Evolutionary conservation across 2,329 filamentous ascomycete species (phyloP).

Genomic region (Bisporella sp.): DNA sequence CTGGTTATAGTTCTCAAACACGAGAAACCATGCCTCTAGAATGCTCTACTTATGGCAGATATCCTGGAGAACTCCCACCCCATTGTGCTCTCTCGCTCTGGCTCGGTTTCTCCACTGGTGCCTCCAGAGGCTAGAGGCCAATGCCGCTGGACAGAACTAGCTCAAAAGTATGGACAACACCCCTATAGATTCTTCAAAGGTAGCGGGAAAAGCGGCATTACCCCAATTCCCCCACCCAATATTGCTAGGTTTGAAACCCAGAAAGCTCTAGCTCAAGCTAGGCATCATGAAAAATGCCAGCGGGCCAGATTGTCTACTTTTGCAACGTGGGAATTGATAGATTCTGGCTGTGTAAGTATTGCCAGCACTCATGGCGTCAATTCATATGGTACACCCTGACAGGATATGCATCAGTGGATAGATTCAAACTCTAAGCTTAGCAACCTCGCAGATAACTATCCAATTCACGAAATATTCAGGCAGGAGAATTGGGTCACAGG

Average conservation of each 20-base stretch:
- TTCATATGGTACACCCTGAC: no score
- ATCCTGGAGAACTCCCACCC: no score
- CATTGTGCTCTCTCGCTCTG: no score
- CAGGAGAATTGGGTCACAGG: background rate
- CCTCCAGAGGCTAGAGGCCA: no score
- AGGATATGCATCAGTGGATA: background rate
- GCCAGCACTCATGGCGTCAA: no score
- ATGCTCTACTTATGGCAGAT: no score
- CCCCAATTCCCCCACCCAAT: background rate
- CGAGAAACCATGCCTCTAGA: no score
- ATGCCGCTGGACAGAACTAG: background rate
- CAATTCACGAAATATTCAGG: background rate
- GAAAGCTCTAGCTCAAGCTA: background rate
- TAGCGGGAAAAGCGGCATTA: background rate
- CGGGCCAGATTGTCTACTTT: background rate
- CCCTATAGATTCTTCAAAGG: background rate
- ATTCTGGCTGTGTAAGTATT: background rate
- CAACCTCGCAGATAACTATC: background rate
- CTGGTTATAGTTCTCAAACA: no score
- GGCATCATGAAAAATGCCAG: background rate
- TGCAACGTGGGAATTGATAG: background rate
- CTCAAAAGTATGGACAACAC: background rate
- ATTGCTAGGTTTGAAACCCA: background rate
- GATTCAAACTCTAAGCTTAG: background rate
- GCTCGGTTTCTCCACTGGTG: no score